These are phyloP conservation scores for Colletotrichum zoysiae DNA, from an alignment of 2,329 filamentous ascomycete species.

Conservation along the genomic window DNA sequence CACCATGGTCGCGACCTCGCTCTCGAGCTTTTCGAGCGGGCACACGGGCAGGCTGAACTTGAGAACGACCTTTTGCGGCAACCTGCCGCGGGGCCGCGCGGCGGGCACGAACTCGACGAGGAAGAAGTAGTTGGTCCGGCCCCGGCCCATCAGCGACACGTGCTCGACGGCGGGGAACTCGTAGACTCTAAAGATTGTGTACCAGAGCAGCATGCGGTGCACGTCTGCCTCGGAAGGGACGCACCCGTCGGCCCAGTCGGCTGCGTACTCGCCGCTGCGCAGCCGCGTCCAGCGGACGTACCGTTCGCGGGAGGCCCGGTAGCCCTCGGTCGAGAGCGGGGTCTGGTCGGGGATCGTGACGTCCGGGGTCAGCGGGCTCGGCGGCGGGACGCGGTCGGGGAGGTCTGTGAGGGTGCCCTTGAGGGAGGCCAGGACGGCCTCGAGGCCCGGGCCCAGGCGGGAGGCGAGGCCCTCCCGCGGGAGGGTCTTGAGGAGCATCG, in stretches of 20 bases:
- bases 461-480: not conserved
- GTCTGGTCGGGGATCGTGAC: not conserved
- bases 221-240: not conserved
- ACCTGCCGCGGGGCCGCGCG: not conserved
- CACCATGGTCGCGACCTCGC: conserved; percentile 42
- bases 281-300: conserved; percentile 8
- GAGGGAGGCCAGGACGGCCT: not conserved
- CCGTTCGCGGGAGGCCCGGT: not conserved
- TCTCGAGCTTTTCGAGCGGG: conserved; percentile 34
- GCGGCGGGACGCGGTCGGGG: conserved; percentile 10
- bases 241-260: conserved; percentile 9
- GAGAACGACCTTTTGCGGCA: conserved; percentile 27
- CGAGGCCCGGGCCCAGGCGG: not conserved
- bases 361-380: not conserved
- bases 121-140: conserved; percentile 10
- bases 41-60: conserved; percentile 33
- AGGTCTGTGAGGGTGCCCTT: not conserved
- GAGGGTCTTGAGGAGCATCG: not conserved
- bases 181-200: not conserved
- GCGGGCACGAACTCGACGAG: conserved; percentile 13
- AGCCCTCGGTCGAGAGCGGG: not conserved
- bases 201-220: conserved; percentile 16
- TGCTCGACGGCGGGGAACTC: not conserved
- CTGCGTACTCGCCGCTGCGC: conserved; percentile 1
- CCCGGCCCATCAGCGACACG: conserved; percentile 13